A percentile compares a stretch with the other conserved stretches of the same genome.
These are phyloP conservation scores for Metschnikowia gelsemii DNA, from an alignment of 805 yeast species.

Conservation along the genomic window DNA sequence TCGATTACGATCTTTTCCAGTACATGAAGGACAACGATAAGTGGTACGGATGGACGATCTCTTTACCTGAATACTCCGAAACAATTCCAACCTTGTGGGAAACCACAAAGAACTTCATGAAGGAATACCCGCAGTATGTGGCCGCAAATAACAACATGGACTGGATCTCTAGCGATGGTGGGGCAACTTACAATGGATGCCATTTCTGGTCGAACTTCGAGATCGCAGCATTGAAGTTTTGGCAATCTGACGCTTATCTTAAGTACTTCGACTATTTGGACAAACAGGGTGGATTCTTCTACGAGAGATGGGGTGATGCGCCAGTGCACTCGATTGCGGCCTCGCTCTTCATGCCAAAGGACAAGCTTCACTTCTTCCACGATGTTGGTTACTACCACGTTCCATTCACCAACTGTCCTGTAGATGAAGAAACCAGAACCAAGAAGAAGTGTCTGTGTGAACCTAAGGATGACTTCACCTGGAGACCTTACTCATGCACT, in stretches of 20 bases:
- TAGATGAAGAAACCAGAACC: conserved; percentile 55
- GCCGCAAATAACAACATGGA: conserved; percentile 65
- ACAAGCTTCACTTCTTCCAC: conserved; percentile 71
- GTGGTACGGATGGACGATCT: conserved; percentile 83
- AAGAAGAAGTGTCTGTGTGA: conserved; percentile 71
- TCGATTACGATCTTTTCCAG: conserved; percentile 83
- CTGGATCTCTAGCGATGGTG: conserved; percentile 68
- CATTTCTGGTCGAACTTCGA: conserved; percentile 94
- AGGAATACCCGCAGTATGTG: conserved; percentile 57
- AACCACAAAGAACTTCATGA: conserved; percentile 64
- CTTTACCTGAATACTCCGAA: conserved; percentile 76
- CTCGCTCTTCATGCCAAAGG: conserved; percentile 67
- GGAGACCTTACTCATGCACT: conserved; percentile 73
- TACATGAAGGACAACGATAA: conserved; percentile 73
- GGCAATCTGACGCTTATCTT: conserved; percentile 70
- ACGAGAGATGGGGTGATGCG: conserved; percentile 94
- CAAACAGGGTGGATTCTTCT: conserved; percentile 85
- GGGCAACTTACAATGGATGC: conserved; percentile 72
- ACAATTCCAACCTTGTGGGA: conserved; percentile 89
- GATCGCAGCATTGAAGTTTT: conserved; percentile 69
- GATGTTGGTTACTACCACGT: conserved; percentile 84
- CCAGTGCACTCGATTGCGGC: conserved; percentile 91
- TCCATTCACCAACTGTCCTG: conserved; percentile 81
- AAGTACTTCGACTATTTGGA: conserved; percentile 75
- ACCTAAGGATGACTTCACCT: conserved; percentile 71